Base-by-base conservation (phyloP, 805 yeast species). In the Crinitomyces ghanaensis region DNA sequence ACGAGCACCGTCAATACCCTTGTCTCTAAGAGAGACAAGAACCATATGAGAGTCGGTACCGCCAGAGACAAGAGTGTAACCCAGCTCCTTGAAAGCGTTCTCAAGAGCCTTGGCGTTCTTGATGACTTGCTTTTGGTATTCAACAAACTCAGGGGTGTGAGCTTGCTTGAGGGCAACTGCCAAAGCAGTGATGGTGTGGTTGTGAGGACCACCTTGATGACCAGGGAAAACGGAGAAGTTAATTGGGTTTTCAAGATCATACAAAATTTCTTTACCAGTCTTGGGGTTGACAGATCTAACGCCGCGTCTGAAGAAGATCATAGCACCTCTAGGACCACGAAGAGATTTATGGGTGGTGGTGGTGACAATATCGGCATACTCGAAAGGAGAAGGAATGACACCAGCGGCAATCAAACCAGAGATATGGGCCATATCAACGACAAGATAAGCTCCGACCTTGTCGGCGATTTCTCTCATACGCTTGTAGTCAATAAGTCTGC, bases 171-270 rank as follows among this genome's bases (percentile, higher is more conserved):
- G 74, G 33, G 98, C 97, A 44, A 86, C 91, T 12, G 97, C 96
- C 52, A 91, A 66, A 22, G 97, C 98, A 48, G 96, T 79, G 57
- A 91, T 91, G 47, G 98, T 91, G 67, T 91, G 98, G 71, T 91
- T 91, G 66, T 91, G 97, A 51, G 98, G 98, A 59, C 98, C 98
- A 70, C 98, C 98, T 70, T 91, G 98, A 65, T 91, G 98, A 48
- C 95, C 98, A 53, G 98, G 98, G 88, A 91, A 91, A 35, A 91
- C 98, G 6, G 96, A 85, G 62, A 91, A 91, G 72, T 91, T 91
- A 65, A 91, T 86, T 59, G 83, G 83, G 62, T 74, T 78, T 64
- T 91, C 97, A 60, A 91, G 74, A 51, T 91, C 96, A 62, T 86
- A 91, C 38, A 68, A 64, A 38, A 84, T 66, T 63, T 85, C 95